Percentiles rank a stretch among this genome's conserved stretches.
These are phyloP conservation scores for Aegilops tauschii DNA, from an alignment of 176 grass and related monocot genomes.

Conservation along the genomic window DNA sequence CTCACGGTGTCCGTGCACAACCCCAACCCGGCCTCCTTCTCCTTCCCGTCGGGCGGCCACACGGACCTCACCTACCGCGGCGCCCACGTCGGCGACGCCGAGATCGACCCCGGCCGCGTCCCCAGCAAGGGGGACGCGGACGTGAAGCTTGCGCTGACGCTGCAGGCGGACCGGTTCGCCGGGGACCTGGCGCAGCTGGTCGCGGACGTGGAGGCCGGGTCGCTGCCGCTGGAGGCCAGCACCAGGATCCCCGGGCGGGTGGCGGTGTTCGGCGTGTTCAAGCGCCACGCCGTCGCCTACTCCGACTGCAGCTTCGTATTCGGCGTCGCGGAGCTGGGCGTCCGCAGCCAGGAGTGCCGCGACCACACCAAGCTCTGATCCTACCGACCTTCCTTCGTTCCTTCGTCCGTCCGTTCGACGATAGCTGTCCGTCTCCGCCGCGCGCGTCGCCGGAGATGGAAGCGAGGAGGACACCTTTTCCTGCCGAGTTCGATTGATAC, in stretches of 20 bases:
- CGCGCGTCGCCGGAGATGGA: not conserved
- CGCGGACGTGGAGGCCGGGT: conserved; percentile 30
- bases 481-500: not conserved
- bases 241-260: conserved; percentile 59
- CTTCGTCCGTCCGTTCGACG: not conserved
- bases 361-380: conserved; percentile 47
- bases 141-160: conserved; percentile 32
- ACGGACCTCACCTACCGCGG: conserved; percentile 48
- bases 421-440: not conserved
- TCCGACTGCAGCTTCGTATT: conserved; percentile 48
- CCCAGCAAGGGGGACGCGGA: conserved; percentile 42
- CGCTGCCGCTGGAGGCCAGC: conserved; percentile 32
- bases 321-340: conserved; percentile 27
- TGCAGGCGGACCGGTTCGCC: conserved; percentile 45
- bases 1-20: conserved; percentile 50
- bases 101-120: conserved; percentile 43
- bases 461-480: not conserved
- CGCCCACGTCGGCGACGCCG: conserved; percentile 42
- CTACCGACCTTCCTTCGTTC: not conserved
- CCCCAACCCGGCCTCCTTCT: conserved; percentile 72
- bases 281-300: conserved; percentile 46
- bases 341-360: conserved; percentile 54
- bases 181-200: not conserved
- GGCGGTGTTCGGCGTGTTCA: conserved; percentile 59
- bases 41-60: conserved; percentile 23